phyloP scores from a whole-genome alignment of 805 yeast genomes.

The Myxozyma neotropica region DNA sequence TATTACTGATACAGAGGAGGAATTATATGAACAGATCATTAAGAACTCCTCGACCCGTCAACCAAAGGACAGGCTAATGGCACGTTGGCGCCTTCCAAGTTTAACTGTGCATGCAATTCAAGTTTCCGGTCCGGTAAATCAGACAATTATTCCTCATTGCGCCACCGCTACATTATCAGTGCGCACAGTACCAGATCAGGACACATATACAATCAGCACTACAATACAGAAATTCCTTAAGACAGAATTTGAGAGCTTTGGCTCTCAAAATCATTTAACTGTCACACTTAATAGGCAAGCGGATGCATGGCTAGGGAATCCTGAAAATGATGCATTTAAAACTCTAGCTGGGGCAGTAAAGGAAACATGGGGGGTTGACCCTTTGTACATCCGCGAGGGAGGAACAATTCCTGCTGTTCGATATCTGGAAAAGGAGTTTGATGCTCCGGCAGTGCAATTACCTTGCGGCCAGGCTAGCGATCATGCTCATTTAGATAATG shows the following conservation, averaged over 20 bases:
- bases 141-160: constrained; percentile 83
- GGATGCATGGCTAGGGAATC: constrained; percentile 95
- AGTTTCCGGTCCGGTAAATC: constrained; percentile 88
- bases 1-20: constrained; percentile 58
- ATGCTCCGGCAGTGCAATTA: constrained; percentile 90
- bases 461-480: constrained; percentile 97
- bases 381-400: constrained; percentile 84
- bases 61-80: constrained; percentile 55
- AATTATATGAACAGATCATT: constrained; percentile 62
- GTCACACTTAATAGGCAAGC: constrained; percentile 77
- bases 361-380: constrained; percentile 66
- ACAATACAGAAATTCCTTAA: constrained; percentile 53
- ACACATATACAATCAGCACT: constrained; percentile 58
- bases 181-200: constrained; percentile 88
- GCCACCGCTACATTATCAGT: constrained; percentile 79
- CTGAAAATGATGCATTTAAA: constrained; percentile 70
- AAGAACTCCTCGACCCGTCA: constrained; percentile 42
- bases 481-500: constrained; percentile 90
- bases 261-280: constrained; percentile 62
- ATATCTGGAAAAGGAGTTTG: constrained; percentile 75
- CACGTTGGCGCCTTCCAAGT: constrained; percentile 89
- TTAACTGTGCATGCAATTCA: constrained; percentile 79
- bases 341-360: constrained; percentile 63
- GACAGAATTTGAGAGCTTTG: constrained; percentile 51
- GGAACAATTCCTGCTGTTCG: constrained; percentile 94